Evolutionary conservation across 2,329 filamentous ascomycete species (phyloP), one percentile per base, ranked within the genome.

Genomic region (Orbilia brochopaga): DNA sequence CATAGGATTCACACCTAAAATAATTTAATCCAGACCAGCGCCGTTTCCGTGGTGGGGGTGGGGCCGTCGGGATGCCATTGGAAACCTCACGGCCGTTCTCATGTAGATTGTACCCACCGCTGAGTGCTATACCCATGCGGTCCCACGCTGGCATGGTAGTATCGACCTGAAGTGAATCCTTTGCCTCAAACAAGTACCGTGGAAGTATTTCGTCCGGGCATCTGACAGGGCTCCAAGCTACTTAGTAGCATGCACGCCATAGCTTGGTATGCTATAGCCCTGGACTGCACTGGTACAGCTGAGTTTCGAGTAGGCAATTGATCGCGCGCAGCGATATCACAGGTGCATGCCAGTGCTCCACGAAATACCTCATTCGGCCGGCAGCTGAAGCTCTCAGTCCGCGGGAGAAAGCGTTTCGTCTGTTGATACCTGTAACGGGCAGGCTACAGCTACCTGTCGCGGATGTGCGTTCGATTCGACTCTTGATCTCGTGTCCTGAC

Each of bases 41-140:
- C 57, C 64, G 64, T 69, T 69, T 69, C 62, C 44, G 40, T 63
- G 50, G 65, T 69, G 65, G 65, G 65, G 65, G 65, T 58, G 65
- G 58, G 65, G 64, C 57, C 60, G 19, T 1, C n/a, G 48, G 5
- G 7, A 48, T 35, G 6, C 10, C 3, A 19, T n/a, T 37, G 3
- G 5, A 42, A 42, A 5, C 37, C 15, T 15, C 4, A 17, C 37
- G 37, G 15, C 11, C 13, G 4, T 4, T 17, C 15, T 42, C 37
- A 42, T 42, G n/a, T 42, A 42, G 15, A 32, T 19, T 60, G n/a
- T 10, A 13, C n/a, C 6, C 21, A 15, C 19, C 21, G 24, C 19
- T 23, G 42, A 15, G 5, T 7, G 24, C 27, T 7, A n/a, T 30
- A 30, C 8, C n/a, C n/a, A n/a, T n/a, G n/a, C n/a, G n/a, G n/a